Evolutionary conservation across 179 eudicot species (phyloP).

Genomic region (Nepenthes alata): DNA sequence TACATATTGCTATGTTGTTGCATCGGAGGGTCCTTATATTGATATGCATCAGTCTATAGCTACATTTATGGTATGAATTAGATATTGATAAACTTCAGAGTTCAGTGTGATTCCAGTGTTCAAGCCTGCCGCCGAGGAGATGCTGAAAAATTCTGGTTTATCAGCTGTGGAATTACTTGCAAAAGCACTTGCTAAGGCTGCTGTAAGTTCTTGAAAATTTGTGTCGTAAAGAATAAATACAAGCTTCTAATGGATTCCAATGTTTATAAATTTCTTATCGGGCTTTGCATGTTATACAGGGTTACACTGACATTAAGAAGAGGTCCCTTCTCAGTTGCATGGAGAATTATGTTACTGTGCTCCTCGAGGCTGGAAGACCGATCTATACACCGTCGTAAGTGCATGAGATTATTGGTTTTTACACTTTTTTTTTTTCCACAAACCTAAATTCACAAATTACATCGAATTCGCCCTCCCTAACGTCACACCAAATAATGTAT

Average conservation of each 20-base stretch:
- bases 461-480: too few relatives aligned
- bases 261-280: background rate
- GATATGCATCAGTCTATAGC: too few relatives aligned
- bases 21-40: too few relatives aligned
- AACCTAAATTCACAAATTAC: too few relatives aligned
- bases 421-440: background rate
- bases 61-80: background rate
- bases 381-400: conserved; percentile 75
- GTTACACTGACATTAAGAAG: conserved; percentile 69
- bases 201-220: conserved; percentile 34
- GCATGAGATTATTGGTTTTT: background rate
- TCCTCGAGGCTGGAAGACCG: conserved; percentile 62
- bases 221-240: background rate
- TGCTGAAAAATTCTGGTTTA: conserved; percentile 49
- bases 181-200: conserved; percentile 84
- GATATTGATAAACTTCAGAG: background rate
- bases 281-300: conserved; percentile 30
- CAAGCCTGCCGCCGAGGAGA: conserved; percentile 80
- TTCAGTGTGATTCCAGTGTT: conserved; percentile 80
- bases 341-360: conserved; percentile 70
- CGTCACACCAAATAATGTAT: too few relatives aligned
- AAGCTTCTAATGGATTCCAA: background rate
- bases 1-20: too few relatives aligned
- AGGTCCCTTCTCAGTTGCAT: conserved; percentile 74
- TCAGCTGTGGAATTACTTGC: conserved; percentile 72